A percentile compares a stretch with the other conserved stretches of the same genome.
phyloP scores from a whole-genome alignment of 495 filamentous ascomycete genomes.

The Neurospora sp. region DNA sequence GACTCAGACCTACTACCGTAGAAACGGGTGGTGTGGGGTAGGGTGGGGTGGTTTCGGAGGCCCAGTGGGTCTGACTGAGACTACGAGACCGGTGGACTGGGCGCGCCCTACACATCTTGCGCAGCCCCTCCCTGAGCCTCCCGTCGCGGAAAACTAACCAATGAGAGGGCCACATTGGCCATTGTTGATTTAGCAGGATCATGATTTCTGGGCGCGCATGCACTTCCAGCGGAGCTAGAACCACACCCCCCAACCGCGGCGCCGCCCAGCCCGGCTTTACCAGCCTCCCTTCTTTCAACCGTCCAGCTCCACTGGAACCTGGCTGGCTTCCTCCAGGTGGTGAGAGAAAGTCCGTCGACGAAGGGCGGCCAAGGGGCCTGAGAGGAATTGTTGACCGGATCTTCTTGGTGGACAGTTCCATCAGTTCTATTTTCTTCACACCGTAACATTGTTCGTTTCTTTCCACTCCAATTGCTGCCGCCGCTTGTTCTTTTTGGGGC shows the following conservation, averaged over 20 bases:
- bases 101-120: background rate
- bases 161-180: background rate
- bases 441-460: background rate
- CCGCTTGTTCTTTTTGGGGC: background rate
- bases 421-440: background rate
- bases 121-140: background rate
- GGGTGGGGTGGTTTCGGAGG: too few relatives aligned
- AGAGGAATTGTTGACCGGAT: background rate
- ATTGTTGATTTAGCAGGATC: background rate
- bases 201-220: background rate
- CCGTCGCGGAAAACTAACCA: background rate
- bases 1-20: too few relatives aligned
- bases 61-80: too few relatives aligned
- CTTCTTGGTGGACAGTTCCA: background rate
- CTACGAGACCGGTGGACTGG: background rate
- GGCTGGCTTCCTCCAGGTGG: background rate
- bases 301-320: background rate
- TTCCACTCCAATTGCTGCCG: background rate
- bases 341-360: background rate
- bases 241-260: background rate
- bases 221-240: background rate
- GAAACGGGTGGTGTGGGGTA: too few relatives aligned
- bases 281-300: background rate
- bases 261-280: background rate
- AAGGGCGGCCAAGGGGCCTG: background rate